Base-by-base conservation (phyloP, 306 rosid species). In the Rosa lucieae region DNA sequence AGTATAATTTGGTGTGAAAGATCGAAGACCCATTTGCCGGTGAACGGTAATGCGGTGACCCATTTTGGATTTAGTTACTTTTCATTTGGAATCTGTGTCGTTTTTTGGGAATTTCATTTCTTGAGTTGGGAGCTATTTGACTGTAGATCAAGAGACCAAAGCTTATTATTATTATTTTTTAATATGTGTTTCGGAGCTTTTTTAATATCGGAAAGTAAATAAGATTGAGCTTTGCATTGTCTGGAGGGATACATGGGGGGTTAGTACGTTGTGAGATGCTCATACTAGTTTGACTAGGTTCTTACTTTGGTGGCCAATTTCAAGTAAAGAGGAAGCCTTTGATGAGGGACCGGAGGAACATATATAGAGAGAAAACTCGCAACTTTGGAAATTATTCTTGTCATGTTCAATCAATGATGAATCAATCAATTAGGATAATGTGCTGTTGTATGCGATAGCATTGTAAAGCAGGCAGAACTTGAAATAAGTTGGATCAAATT, bases 31-130 rank as follows among this genome's bases (percentile, higher is more conserved):
- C 88, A 81, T 65, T 14, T 77, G 9, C 52, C 61, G 11, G 65
- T 73, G 72, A 70, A 58, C 67, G 72, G 80, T 81, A 78, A 81
- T 20, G 81, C 62, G 3, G 75, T 18, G 55, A 68, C 78, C 73
- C 72, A 15, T 46, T 58, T 21, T 42, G 35, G 13, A n/a, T 17
- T 80, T 58, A 68, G 37, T 2, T 2, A 48, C 78, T 3, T 46
- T 71, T 72, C 78, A 52, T 37, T 75, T 75, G 70, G 51, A 47
- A 42, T 40, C 63, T 75, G 48, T 15, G 35, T 58, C 48, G 10
- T 74, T 61, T 53, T 81, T 39, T 72, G 10, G 78, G 67, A 67
- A 17, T 77, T 70, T 84, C 43, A 39, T 76, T 67, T 74, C 12
- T 47, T 29, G 26, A 69, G 21, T 77, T 79, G 58, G 39, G 61